These are phyloP conservation scores for Fusarium pseudonygamai DNA, from an alignment of 2,329 filamentous ascomycete genomes.

Conservation along the genomic window DNA sequence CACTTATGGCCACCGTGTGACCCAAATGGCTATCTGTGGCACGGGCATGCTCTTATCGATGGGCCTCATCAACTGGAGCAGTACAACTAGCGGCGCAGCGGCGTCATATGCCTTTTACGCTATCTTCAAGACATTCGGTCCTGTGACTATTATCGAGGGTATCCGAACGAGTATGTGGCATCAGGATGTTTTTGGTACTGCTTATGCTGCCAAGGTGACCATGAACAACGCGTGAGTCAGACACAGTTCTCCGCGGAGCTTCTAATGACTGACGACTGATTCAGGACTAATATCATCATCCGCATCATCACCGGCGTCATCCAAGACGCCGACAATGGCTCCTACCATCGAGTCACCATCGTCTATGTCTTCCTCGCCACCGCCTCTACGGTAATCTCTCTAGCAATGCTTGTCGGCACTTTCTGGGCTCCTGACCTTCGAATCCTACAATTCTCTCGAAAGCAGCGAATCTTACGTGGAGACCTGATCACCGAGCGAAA, in stretches of 20 bases:
- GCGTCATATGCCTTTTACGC: neutral
- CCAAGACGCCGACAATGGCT: neutral
- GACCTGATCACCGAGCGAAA: neutral
- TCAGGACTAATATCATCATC: neutral
- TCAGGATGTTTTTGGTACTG: neutral
- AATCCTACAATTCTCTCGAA: neutral
- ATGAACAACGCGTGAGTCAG: neutral
- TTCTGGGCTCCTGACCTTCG: neutral
- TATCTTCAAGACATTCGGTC: neutral
- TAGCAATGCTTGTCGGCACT: neutral
- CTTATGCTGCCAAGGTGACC: neutral
- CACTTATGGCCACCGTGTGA: neutral
- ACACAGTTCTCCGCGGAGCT: no score
- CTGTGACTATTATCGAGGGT: neutral
- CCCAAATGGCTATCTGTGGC: neutral
- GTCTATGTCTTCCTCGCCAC: neutral
- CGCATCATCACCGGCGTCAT: neutral
- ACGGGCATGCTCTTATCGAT: neutral
- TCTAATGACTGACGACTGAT: no score
- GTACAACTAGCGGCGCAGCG: neutral
- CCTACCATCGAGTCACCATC: neutral
- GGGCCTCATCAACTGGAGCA: neutral
- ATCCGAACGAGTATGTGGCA: neutral
- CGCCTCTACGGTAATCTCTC: neutral
- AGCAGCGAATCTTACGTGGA: neutral